Base-by-base conservation (phyloP, 1,284 basidiomycete species). In the Apiotrichum akiyoshidainum region DNA sequence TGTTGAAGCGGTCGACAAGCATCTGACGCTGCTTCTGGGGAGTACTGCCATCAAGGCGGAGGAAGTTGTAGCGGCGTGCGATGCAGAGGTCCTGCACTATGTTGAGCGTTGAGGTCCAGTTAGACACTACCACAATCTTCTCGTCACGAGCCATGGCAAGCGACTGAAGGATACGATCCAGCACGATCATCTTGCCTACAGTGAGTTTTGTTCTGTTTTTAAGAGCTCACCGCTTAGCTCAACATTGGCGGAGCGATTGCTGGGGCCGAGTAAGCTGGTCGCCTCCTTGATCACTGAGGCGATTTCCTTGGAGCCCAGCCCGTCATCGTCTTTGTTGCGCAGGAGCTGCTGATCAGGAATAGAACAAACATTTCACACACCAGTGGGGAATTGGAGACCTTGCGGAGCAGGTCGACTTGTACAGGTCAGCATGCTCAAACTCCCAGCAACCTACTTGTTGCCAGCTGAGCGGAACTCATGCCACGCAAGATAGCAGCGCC, bases 341-440 rank as follows among this genome's bases (percentile, higher is more conserved):
- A 98, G 80, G 19, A 98, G 80, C 59, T 77, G 35, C 55, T 34
- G 53, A 41, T 13, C 19, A 5, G 2, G 8, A 7, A 31, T 10
- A 41, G 9, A 2, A 13, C 4, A 17, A n/a, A 31, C 8, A 21
- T 4, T 9, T n/a, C 42, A 57, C 71, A 37, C 33, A 76, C 73
- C 46, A 92, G 86, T 0, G 95, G 94, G 65, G 92, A 92, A 71
- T 92, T 98, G 80, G 91, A 93, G 60, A 98, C 85, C 81, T 97
- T 96, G 22, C 88, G 89, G 51, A 94, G 81, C 57, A 71, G 57
- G 31, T 75, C 72, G 60, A 78, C 76, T 78, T 78, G 44, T 0
- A 2, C 2, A 7, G 34, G 37, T 54, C 31, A 49, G 57, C 26
- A 10, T 2, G 5, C 1, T 19, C 19, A 1, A 5, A 1, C n/a